These are phyloP conservation scores for Trichothecium sympodiale DNA, from an alignment of 2,329 filamentous ascomycete species.

Conservation along the genomic window DNA sequence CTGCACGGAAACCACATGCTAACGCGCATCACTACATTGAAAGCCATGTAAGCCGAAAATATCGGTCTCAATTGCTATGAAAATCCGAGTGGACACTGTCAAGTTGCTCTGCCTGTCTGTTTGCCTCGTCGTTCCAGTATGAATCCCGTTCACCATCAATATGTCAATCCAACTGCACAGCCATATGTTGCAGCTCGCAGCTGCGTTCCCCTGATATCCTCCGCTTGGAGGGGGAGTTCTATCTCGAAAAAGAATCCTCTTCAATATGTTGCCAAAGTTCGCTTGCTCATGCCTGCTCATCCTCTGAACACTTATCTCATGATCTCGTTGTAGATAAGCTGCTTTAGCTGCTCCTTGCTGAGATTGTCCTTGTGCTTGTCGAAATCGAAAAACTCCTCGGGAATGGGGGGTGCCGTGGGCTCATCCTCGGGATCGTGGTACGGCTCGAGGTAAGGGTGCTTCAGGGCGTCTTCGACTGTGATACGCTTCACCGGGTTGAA, in stretches of 20 bases:
- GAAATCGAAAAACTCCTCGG: constrained; percentile 99
- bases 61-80: no score
- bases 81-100: no score
- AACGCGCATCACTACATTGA: no score
- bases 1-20: no score
- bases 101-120: no score
- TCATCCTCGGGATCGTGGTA: constrained; percentile 99
- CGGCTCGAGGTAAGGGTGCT: constrained; percentile 95
- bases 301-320: constrained; percentile 41
- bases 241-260: not conserved
- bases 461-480: constrained; percentile 91
- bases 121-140: not conserved
- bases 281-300: not conserved
- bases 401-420: constrained; percentile 90
- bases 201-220: not conserved
- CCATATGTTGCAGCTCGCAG: not conserved
- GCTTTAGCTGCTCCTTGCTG: constrained; percentile 96
- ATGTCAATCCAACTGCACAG: not conserved
- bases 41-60: no score
- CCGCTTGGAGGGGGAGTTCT: not conserved
- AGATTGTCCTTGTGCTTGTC: constrained; percentile 99
- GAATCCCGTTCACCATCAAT: not conserved
- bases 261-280: not conserved
- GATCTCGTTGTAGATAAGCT: constrained; percentile 96
- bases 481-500: constrained; percentile 99